phyloP scores from a whole-genome alignment of 805 yeast genomes.

The Brettanomyces anomalus region DNA sequence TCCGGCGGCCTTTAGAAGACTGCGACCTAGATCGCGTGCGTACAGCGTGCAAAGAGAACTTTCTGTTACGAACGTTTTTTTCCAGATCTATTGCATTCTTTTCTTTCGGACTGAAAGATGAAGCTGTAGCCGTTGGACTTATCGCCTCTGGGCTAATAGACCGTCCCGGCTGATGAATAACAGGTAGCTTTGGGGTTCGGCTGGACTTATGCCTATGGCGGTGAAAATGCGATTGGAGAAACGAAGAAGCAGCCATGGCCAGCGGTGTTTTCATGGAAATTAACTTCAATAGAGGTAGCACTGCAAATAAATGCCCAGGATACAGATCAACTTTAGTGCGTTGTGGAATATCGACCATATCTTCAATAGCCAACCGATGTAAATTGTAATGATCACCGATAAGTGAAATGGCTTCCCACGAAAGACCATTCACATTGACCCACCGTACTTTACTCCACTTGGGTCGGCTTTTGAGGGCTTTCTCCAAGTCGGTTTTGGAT shows the following conservation, averaged over 20 bases:
- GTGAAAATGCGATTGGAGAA: neutral
- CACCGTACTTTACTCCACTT: conserved; percentile 43
- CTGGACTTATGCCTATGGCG: neutral
- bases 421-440: conserved; percentile 52
- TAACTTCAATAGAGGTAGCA: conserved; percentile 43
- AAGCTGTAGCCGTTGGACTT: neutral
- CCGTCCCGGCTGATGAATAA: neutral
- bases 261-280: conserved; percentile 13
- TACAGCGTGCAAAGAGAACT: neutral
- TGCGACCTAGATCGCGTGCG: neutral
- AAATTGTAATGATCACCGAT: conserved; percentile 36
- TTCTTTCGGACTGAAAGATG: neutral
- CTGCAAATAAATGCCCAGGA: conserved; percentile 41
- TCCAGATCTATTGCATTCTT: neutral
- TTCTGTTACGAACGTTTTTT: neutral
- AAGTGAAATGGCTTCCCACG: conserved; percentile 48
- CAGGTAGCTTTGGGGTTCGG: neutral
- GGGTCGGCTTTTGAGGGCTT: conserved; percentile 29
- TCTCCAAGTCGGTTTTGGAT: conserved; percentile 22
- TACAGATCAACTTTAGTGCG: conserved; percentile 51
- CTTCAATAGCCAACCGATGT: conserved; percentile 51
- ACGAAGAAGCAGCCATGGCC: neutral
- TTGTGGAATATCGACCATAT: conserved; percentile 55
- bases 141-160: neutral
- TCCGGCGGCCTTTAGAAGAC: neutral